phyloP scores from a whole-genome alignment of 768 basidiomycete species.

The Sarcodon sp. region DNA sequence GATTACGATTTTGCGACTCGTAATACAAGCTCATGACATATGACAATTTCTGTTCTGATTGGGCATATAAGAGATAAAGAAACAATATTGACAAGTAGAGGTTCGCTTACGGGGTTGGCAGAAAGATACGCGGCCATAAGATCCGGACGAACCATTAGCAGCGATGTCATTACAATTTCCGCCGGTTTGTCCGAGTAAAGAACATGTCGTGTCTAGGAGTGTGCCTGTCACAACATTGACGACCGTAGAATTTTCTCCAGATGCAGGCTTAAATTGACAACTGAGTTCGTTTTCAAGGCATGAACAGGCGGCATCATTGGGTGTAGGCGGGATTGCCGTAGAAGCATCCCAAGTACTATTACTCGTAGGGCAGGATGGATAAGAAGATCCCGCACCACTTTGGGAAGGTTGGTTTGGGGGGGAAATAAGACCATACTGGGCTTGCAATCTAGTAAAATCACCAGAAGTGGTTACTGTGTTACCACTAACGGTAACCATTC shows the following conservation, averaged over 20 bases:
- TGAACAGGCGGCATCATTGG: slow-evolving; percentile 65
- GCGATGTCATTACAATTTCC: slow-evolving; percentile 58
- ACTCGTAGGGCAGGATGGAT: slow-evolving; percentile 48
- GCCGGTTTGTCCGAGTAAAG: slow-evolving; percentile 45
- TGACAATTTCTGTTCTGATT: slow-evolving; percentile 61
- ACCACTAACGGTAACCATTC: slow-evolving; percentile 73
- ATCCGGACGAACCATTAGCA: slow-evolving; percentile 58
- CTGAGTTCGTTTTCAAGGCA: slow-evolving; percentile 59
- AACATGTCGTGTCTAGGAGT: slow-evolving; percentile 57
- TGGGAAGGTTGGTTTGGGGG: slow-evolving; percentile 53
- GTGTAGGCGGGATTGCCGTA: slow-evolving; percentile 68
- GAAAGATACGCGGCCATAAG: slow-evolving; percentile 62
- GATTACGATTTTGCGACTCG: slow-evolving; percentile 42
- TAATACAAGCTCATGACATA: slow-evolving; percentile 77
- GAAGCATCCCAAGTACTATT: slow-evolving; percentile 53
- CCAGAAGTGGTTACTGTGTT: slow-evolving; percentile 50
- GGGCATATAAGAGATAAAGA: slow-evolving; percentile 3
- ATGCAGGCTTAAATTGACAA: slow-evolving; percentile 57
- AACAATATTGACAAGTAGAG: background rate
- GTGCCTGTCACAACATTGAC: slow-evolving; percentile 40
- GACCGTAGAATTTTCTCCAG: slow-evolving; percentile 34
- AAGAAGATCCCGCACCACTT: slow-evolving; percentile 36
- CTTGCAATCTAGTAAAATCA: slow-evolving; percentile 56
- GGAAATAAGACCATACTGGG: slow-evolving; percentile 45
- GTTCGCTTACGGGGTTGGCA: slow-evolving; percentile 60